Evolutionary conservation across 202 grass and related monocot species (phyloP), one percentile per base, ranked within the genome.

Genomic region (Elaeis oleifera): DNA sequence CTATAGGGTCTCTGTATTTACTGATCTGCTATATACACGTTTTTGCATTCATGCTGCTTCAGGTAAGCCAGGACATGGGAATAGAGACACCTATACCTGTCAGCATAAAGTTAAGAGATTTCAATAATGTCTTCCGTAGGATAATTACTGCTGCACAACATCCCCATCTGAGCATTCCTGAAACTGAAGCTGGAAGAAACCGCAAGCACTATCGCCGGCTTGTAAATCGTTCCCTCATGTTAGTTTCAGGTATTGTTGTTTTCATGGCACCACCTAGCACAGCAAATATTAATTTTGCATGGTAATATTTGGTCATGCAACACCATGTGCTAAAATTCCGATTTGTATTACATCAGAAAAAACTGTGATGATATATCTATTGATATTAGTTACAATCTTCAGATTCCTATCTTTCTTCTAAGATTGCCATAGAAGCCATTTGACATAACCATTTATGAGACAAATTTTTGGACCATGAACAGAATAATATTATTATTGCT

Each of bases 1-100:
- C 13, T 13, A 9, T 13, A 2, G 36, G 36, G 36, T 44, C 36
- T 39, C 36, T 44, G 9, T 13, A 44, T 44, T 13, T 44, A 13
- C 11, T 44, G 8, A 13, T 44, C 9, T 44, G 36, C 36, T 44
- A 44, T 14, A 44, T 44, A 44, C 36, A 14, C 2, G 1, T 44
- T 16, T 64, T 65, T 74, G 18, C 22, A 4, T 13, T 24, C 25
- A 56, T 65, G 31, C 22, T 64, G 77, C 52, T 79, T 68, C 79
- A 99, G 94, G 88, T 99, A 52, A 99, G 88, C 74, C 94, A 92
- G 65, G 94, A 99, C 69, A 89, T 99, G 94, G 88, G 88, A 61
- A 92, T 89, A 20, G 94, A 99, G 50, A 89, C 85, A 66, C 94
- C 94, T 52, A 92, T 88, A 78, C 94, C 94, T 18, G 77, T 99